Evolutionary conservation across 192 early-diverging fungal species (phyloP).

Genomic region (Coemansia sp.): DNA sequence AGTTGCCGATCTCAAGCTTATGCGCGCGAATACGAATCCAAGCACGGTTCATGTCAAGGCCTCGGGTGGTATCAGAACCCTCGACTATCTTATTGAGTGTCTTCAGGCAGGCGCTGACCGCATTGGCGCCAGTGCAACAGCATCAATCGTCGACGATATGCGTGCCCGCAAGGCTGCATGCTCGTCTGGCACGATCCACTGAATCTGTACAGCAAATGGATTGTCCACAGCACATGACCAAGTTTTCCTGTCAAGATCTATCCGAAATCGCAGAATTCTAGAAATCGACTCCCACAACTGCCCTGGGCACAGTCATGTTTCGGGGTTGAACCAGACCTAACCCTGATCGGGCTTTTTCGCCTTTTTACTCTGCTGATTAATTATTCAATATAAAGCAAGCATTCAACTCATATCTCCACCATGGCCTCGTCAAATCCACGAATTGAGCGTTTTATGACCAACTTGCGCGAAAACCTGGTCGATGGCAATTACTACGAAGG

Average conservation of each 20-base stretch:
- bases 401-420: neutral
- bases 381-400: constrained; percentile 6
- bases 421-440: constrained; percentile 34
- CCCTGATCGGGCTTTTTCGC: neutral
- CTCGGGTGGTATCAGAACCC: constrained; percentile 58
- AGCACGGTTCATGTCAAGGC: constrained; percentile 57
- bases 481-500: constrained; percentile 95
- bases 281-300: neutral
- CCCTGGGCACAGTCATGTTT: neutral
- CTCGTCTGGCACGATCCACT: neutral
- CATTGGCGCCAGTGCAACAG: constrained; percentile 58
- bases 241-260: no score
- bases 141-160: constrained; percentile 57
- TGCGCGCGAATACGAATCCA: constrained; percentile 50
- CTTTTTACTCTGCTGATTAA: neutral
- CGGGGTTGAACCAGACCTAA: neutral
- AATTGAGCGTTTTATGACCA: constrained; percentile 56
- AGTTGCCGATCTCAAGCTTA: constrained; percentile 54
- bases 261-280: constrained; percentile 1
- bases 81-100: constrained; percentile 58
- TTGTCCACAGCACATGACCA: no score
- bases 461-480: constrained; percentile 67
- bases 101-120: constrained; percentile 60
- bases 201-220: no score
- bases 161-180: constrained; percentile 24